Evolutionary conservation across 352 stramenopile species (phyloP).

Genomic region (Elongisporangium senticosum): DNA sequence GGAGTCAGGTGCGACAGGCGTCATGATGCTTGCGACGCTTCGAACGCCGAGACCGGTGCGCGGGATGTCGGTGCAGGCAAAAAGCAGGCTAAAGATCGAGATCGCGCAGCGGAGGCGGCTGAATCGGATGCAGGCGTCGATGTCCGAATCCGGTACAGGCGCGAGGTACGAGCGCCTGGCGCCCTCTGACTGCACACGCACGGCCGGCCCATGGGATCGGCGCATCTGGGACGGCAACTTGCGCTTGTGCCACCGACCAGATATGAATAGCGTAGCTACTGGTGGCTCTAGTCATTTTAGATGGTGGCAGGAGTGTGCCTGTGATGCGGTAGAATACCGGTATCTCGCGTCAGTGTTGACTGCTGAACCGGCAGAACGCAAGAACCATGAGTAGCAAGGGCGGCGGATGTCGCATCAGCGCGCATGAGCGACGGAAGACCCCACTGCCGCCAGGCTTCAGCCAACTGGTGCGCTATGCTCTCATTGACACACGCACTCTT

Average conservation of each 20-base stretch:
- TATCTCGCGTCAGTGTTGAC: not conserved
- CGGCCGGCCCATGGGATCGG: too few relatives aligned
- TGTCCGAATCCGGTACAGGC: conserved; percentile 12
- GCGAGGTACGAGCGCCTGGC: conserved; percentile 11
- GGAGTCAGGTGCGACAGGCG: conserved; percentile 20
- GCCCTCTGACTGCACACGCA: not conserved
- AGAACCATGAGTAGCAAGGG: conserved; percentile 16
- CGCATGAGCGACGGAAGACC: conserved; percentile 72
- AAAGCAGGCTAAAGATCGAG: conserved; percentile 25
- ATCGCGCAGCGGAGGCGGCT: conserved; percentile 25
- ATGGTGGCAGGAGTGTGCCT: too few relatives aligned
- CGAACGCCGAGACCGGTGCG: conserved; percentile 32
- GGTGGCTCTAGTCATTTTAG: too few relatives aligned
- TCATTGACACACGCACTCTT: not conserved
- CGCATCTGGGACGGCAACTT: too few relatives aligned
- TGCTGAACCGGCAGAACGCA: conserved; percentile 12
- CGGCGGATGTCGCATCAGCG: conserved; percentile 51
- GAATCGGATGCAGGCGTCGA: conserved; percentile 18
- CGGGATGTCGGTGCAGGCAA: conserved; percentile 47
- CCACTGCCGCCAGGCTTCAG: conserved; percentile 88
- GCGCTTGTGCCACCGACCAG: too few relatives aligned
- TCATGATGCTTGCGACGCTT: conserved; percentile 16
- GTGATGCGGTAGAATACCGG: not conserved
- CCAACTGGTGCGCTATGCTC: conserved; percentile 57
- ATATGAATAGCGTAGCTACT: too few relatives aligned